These are phyloP conservation scores for Chrysanthemum seticuspe DNA, from an alignment of 129 eudicot species.

Conservation along the genomic window DNA sequence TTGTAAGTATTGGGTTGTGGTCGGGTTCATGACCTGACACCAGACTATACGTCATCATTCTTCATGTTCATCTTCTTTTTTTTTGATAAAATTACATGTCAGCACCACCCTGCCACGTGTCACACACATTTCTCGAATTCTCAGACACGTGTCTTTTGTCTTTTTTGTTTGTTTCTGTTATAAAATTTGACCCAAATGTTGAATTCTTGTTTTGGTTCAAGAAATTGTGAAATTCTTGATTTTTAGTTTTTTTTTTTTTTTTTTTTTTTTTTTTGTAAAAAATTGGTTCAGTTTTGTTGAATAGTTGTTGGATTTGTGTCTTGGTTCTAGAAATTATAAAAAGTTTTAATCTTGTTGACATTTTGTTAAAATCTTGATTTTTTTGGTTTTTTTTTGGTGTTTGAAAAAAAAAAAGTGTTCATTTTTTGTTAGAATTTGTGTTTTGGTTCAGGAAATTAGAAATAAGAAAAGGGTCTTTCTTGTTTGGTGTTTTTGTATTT, in stretches of 20 bases:
- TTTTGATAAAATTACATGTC: no score
- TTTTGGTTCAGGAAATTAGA: slow-evolving; percentile 4
- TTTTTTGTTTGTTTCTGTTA: background rate
- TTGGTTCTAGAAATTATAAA: background rate
- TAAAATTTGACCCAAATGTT: background rate
- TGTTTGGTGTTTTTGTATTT: no score
- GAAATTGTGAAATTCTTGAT: no score
- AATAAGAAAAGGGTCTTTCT: no score
- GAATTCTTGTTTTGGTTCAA: background rate
- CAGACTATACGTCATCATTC: no score
- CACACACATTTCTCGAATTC: slow-evolving; percentile 28
- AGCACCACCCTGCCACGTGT: slow-evolving; percentile 42
- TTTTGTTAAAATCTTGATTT: no score
- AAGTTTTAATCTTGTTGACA: no score
- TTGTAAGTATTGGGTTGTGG: no score
- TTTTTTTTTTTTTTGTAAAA: background rate
- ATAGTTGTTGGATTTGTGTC: background rate
- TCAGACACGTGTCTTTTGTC: slow-evolving; percentile 41
- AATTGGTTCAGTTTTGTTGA: background rate
- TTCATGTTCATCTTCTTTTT: no score
- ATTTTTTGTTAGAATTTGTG: background rate
- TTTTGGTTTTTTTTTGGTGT: no score
- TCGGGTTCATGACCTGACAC: no score
- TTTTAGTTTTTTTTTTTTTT: background rate
- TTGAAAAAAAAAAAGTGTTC: no score